Conservation (phyloP, 805 yeast species). For the Nakazawaea populi region DNA sequence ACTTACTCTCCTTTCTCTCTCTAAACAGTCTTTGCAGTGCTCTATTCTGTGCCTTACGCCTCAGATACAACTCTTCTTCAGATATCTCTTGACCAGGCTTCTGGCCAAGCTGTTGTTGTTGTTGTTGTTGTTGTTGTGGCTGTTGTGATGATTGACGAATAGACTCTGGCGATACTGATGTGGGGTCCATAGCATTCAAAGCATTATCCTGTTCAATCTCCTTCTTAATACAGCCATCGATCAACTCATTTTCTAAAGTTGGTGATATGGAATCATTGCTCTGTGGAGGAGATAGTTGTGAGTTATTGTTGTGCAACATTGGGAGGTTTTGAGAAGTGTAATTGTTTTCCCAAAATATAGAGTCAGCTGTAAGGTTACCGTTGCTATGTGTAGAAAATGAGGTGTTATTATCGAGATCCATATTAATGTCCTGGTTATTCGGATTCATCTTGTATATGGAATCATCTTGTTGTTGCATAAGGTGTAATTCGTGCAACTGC, state of each 20-base stretch:
- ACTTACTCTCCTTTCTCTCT: constrained; percentile 68
- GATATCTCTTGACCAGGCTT: background rate
- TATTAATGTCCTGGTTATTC: background rate
- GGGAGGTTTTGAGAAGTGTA: constrained; percentile 3
- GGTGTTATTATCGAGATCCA: background rate
- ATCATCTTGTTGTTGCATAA: background rate
- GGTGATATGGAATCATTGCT: constrained; percentile 1
- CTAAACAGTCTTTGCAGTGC: constrained; percentile 87
- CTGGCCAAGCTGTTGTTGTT: background rate
- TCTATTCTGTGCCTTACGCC: constrained; percentile 73
- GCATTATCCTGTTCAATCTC: constrained; percentile 1
- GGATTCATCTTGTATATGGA: background rate
- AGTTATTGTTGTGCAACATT: background rate
- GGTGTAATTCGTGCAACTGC: background rate
- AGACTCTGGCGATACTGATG: no score
- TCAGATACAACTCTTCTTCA: constrained; percentile 40
- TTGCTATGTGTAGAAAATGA: background rate
- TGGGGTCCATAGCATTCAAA: background rate
- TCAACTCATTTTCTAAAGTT: background rate
- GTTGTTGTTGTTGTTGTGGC: background rate
- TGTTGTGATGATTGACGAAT: no score
- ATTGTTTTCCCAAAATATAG: constrained; percentile 9
- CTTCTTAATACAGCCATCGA: constrained; percentile 3
- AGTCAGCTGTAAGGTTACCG: background rate
- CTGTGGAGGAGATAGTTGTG: background rate